Evolutionary conservation across 495 filamentous ascomycete species (phyloP).

Genomic region (Penicillium cataractarum): DNA sequence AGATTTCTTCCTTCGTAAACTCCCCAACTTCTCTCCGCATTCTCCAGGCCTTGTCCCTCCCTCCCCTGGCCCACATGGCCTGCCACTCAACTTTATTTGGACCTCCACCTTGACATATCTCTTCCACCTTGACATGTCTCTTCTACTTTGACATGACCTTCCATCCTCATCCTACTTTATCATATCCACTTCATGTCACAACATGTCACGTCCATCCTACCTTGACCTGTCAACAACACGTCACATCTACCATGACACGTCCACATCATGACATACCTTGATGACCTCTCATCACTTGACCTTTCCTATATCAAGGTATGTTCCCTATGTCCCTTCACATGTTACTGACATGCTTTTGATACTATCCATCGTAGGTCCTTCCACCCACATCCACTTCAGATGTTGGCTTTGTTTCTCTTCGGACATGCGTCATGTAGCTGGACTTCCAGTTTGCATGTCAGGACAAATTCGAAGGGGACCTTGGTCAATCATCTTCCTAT

Average conservation of each 20-base stretch:
- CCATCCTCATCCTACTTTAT: not conserved
- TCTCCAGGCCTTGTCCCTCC: not conserved
- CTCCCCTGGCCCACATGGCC: not conserved
- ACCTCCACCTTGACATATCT: not conserved
- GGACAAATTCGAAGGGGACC: not conserved
- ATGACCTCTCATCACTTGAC: not conserved
- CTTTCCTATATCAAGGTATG: not conserved
- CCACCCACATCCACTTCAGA: not conserved
- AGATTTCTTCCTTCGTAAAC: not conserved
- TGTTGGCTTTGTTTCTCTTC: not conserved
- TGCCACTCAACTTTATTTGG: not conserved
- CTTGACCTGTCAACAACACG: not conserved
- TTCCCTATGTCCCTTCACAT: not conserved
- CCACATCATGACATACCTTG: not conserved
- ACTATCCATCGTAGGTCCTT: not conserved
- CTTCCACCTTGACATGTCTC: not conserved
- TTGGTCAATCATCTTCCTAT: not conserved
- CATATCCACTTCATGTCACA: not conserved
- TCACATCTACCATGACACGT: not conserved
- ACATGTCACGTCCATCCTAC: not conserved
- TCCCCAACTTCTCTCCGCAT: not conserved
- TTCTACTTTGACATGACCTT: not conserved
- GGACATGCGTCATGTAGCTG: not conserved
- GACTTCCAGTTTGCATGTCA: not conserved
- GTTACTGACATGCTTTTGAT: not conserved